Conservation (phyloP, 345 rosid species). For the Dovyalis caffra region DNA sequence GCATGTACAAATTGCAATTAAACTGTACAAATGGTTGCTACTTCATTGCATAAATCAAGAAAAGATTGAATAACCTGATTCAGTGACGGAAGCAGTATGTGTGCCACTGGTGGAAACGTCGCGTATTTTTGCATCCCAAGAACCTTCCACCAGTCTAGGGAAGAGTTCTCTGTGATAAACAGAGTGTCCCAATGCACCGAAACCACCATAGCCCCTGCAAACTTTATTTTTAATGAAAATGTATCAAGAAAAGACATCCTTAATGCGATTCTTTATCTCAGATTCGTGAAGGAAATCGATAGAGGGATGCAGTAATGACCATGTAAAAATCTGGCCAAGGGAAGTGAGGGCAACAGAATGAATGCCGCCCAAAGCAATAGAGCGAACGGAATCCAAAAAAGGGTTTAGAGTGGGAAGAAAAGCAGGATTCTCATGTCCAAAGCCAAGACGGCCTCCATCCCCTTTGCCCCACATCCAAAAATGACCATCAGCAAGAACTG, state of each 20-base stretch:
- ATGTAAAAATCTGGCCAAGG: conserved; percentile 64
- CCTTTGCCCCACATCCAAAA: conserved; percentile 96
- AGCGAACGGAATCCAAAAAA: conserved; percentile 47
- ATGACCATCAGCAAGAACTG: conserved; percentile 55
- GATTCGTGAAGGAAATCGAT: background rate
- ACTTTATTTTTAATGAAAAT: conserved; percentile 46
- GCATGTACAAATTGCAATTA: background rate
- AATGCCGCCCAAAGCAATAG: conserved; percentile 75
- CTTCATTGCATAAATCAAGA: background rate
- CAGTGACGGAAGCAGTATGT: conserved; percentile 79
- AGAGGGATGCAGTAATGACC: conserved; percentile 43
- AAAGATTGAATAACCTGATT: conserved; percentile 50
- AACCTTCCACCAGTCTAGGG: conserved; percentile 78
- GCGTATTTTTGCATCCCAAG: conserved; percentile 49
- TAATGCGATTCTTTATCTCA: background rate
- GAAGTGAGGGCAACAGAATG: conserved; percentile 83
- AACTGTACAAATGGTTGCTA: too few relatives aligned
- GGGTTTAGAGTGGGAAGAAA: conserved; percentile 73
- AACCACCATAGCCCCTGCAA: conserved; percentile 94
- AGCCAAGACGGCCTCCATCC: conserved; percentile 87
- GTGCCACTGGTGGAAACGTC: conserved; percentile 82
- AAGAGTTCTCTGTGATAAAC: conserved; percentile 82
- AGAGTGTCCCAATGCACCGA: conserved; percentile 91
- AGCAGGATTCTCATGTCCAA: conserved; percentile 73
- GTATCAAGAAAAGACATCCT: conserved; percentile 5